Conservation (phyloP, 1,284 basidiomycete genomes). For the Cryptococcus wingfieldii region DNA sequence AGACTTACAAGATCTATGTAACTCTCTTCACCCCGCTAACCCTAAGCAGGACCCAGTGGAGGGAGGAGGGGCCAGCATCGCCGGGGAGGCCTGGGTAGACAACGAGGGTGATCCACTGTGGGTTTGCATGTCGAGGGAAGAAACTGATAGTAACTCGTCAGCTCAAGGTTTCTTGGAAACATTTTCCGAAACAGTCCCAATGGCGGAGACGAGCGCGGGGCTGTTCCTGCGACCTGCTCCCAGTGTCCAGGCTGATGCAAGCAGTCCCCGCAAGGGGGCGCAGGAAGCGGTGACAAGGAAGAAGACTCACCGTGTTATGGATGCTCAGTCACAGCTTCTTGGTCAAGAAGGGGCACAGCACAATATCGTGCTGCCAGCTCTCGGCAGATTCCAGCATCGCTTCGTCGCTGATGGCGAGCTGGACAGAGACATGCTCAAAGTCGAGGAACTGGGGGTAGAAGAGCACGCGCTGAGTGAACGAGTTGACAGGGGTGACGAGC, state of each 20-base stretch:
- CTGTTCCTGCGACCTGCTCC: no score
- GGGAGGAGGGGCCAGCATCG: constrained; percentile 51
- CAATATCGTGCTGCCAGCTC: constrained; percentile 45
- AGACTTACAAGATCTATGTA: no score
- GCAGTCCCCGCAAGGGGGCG: no score
- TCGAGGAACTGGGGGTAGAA: constrained; percentile 44
- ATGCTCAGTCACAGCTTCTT: constrained; percentile 49
- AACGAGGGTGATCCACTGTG: constrained; percentile 50
- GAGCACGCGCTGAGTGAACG: constrained; percentile 47
- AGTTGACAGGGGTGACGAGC: constrained; percentile 51
- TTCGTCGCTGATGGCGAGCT: constrained; percentile 47
- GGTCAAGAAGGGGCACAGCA: constrained; percentile 52
- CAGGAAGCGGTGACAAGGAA: no score
- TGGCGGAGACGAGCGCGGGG: no score
- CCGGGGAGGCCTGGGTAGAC: constrained; percentile 53
- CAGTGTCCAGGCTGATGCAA: no score
- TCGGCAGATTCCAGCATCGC: constrained; percentile 47
- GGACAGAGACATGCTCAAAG: constrained; percentile 45
- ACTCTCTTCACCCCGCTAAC: no score
- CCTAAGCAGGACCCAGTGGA: constrained; percentile 52
- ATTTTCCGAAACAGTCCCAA: no score
- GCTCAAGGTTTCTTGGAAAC: not conserved
- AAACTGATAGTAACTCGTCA: not conserved
- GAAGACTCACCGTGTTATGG: constrained; percentile 40
- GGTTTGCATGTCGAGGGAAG: not conserved